phyloP scores from a whole-genome alignment of 169 alveolate species.

The Ichthyophthirius multifiliis region DNA sequence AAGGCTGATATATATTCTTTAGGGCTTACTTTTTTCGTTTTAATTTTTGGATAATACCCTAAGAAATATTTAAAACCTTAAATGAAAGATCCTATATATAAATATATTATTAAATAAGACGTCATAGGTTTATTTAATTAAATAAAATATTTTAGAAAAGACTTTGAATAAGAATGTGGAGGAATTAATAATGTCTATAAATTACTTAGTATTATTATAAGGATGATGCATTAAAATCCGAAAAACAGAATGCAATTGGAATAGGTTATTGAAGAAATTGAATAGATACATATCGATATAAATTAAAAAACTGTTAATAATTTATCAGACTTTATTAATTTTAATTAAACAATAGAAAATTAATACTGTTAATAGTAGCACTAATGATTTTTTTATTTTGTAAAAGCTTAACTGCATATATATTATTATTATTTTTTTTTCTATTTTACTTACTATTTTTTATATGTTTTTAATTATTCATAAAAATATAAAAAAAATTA shows the following conservation, averaged over 20 bases:
- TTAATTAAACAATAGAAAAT: no score
- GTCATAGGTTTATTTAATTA: background rate
- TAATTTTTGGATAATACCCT: background rate
- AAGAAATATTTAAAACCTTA: background rate
- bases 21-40: background rate
- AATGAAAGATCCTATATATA: constrained; percentile 3
- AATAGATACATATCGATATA: no score
- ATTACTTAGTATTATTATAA: background rate
- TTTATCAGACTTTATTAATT: no score
- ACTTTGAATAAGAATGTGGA: background rate
- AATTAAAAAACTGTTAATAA: no score
- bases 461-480: no score
- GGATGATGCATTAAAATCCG: background rate
- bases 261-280: background rate
- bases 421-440: no score
- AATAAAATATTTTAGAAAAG: background rate
- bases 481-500: no score
- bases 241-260: background rate
- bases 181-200: background rate
- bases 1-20: constrained; percentile 5
- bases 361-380: no score
- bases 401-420: no score
- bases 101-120: background rate
- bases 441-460: no score
- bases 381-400: no score